These are phyloP conservation scores for Botrytis porri DNA, from an alignment of 2,329 filamentous ascomycete genomes.

Conservation along the genomic window DNA sequence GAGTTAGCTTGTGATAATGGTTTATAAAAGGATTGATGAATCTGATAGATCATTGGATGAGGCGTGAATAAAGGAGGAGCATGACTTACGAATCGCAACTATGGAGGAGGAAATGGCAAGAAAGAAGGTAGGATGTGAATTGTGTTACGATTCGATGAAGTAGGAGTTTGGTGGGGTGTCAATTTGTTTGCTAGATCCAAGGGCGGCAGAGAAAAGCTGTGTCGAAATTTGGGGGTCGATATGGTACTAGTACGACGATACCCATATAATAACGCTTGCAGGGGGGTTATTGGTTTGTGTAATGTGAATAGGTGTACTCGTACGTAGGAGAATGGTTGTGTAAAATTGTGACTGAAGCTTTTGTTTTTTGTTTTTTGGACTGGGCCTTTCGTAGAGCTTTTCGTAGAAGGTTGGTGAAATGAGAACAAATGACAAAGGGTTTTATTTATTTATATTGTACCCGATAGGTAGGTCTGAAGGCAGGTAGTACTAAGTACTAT, in stretches of 20 bases:
- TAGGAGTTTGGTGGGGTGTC: conserved; percentile 15
- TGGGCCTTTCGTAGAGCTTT: not conserved
- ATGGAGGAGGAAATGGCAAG: not conserved
- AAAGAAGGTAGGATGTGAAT: conserved; percentile 5
- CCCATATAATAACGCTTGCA: conserved; percentile 11
- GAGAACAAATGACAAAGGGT: not conserved
- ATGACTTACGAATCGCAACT: conserved; percentile 18
- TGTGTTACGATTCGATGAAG: conserved; percentile 15
- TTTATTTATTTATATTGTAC: not conserved
- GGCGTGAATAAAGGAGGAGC: not conserved
- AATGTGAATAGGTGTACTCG: not conserved
- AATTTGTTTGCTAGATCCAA: conserved; percentile 7
- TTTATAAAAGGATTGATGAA: not conserved
- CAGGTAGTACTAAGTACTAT: not conserved
- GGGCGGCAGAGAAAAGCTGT: conserved; percentile 5
- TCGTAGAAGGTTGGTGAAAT: not conserved
- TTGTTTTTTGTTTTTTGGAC: not conserved
- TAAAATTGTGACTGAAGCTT: not conserved
- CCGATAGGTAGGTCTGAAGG: not conserved
- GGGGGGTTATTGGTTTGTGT: not conserved
- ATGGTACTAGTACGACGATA: not conserved
- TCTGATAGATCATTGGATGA: not conserved
- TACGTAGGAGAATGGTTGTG: not conserved
- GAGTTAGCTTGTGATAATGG: conserved; percentile 24
- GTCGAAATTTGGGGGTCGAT: conserved; percentile 7